Conservation (phyloP, 1,284 basidiomycete genomes). For the Fomitiporia mediterranea region DNA sequence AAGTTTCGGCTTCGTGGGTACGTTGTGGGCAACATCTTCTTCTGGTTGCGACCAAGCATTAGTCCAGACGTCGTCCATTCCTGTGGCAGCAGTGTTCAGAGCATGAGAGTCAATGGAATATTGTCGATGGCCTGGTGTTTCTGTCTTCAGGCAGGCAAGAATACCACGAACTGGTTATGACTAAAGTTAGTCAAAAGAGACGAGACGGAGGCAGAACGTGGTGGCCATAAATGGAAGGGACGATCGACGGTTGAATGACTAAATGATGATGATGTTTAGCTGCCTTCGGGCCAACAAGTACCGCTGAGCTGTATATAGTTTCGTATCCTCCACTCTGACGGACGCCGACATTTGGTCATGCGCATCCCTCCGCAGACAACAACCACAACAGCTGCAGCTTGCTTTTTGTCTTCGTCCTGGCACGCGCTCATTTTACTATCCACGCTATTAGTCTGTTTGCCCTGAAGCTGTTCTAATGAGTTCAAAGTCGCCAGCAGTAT, state of each 20-base stretch:
- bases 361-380: neutral
- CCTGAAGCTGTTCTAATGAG: neutral
- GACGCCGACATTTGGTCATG: too few relatives aligned
- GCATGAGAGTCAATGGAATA: neutral
- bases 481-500: neutral
- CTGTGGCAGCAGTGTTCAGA: neutral
- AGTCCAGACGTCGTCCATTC: constrained; percentile 20
- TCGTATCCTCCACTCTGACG: too few relatives aligned
- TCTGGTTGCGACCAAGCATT: constrained; percentile 20
- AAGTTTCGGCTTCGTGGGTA: neutral
- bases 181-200: neutral
- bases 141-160: too few relatives aligned
- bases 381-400: neutral
- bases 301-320: too few relatives aligned
- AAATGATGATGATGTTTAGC: neutral
- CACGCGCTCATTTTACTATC: neutral
- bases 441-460: neutral
- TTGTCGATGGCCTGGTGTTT: too few relatives aligned
- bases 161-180: too few relatives aligned
- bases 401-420: neutral
- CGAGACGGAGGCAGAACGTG: neutral
- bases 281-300: too few relatives aligned
- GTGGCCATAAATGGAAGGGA: neutral
- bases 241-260: neutral
- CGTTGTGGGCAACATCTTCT: constrained; percentile 10